Evolutionary conservation across 768 basidiomycete species (phyloP).

Genomic region (Solioccasus polychromus): DNA sequence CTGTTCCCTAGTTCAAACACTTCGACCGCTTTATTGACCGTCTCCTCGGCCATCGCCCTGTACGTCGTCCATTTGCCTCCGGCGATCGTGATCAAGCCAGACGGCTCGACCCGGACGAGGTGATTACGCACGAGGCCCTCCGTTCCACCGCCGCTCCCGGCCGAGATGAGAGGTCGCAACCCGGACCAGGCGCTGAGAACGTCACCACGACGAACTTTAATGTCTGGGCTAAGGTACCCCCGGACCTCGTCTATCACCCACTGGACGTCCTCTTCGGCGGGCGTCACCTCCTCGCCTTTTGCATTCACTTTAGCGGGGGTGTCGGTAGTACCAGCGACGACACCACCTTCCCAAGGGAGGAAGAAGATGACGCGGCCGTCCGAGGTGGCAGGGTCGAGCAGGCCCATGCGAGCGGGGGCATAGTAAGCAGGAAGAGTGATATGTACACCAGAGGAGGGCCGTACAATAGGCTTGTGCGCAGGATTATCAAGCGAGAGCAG

Average conservation of each 20-base stretch:
- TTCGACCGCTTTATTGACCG: constrained; percentile 83
- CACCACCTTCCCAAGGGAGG: constrained; percentile 98
- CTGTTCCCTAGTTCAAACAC: constrained; percentile 63
- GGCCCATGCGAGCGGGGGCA: constrained; percentile 89
- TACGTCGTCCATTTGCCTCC: constrained; percentile 99
- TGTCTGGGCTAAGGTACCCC: constrained; percentile 85
- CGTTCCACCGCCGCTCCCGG: constrained; percentile 72
- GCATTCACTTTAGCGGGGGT: constrained; percentile 68
- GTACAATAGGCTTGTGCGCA: constrained; percentile 75
- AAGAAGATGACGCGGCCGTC: constrained; percentile 98
- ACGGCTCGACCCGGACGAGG: constrained; percentile 78
- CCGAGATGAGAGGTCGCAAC: constrained; percentile 83
- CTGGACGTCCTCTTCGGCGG: constrained; percentile 90
- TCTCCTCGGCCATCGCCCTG: constrained; percentile 92
- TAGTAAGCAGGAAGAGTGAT: constrained; percentile 98
- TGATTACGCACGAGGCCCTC: constrained; percentile 91
- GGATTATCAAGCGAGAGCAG: constrained; percentile 81
- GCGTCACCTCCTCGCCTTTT: constrained; percentile 60
- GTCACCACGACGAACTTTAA: constrained; percentile 91
- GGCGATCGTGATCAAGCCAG: constrained; percentile 86
- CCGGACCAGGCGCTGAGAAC: constrained; percentile 96
- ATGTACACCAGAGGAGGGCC: constrained; percentile 90
- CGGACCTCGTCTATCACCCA: constrained; percentile 96
- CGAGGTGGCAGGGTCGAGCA: constrained; percentile 92
- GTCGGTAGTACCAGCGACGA: constrained; percentile 97